A percentile compares a stretch with the other conserved stretches of the same genome.
phyloP scores from a whole-genome alignment of 1,284 basidiomycete species.

The Irpex sp. region DNA sequence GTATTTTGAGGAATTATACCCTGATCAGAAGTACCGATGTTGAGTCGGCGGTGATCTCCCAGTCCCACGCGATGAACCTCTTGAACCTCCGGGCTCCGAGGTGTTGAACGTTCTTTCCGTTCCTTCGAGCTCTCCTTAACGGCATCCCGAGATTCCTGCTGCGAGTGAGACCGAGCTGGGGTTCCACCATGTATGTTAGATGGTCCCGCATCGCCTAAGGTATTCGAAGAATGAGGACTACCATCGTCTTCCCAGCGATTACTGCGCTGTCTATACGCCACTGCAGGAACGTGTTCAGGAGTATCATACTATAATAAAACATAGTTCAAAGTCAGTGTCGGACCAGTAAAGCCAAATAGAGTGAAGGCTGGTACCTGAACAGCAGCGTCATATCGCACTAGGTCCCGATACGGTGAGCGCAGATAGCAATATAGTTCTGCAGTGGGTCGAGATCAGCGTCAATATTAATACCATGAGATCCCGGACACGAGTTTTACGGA shows the following conservation, averaged over 20 bases:
- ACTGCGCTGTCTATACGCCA: conserved; percentile 27
- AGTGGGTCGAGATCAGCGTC: conserved; percentile 5
- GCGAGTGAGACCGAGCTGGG: neutral
- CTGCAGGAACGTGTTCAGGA: conserved; percentile 33
- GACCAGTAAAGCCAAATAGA: conserved; percentile 2
- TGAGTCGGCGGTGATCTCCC: neutral
- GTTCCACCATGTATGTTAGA: conserved; percentile 17
- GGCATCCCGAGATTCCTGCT: neutral
- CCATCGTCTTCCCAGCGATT: conserved; percentile 35
- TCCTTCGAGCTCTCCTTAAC: neutral
- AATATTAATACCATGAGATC: neutral
- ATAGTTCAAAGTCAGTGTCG: conserved; percentile 3
- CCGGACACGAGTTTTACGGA: neutral
- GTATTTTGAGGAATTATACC: conserved; percentile 6
- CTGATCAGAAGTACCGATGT: neutral
- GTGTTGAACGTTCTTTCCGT: neutral
- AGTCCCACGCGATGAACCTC: neutral
- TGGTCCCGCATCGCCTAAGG: conserved; percentile 4
- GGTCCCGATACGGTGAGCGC: conserved; percentile 79
- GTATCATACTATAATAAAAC: conserved; percentile 47
- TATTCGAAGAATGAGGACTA: conserved; percentile 3
- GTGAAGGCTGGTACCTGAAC: conserved; percentile 58
- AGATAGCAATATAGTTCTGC: conserved; percentile 83
- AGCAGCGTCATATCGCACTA: conserved; percentile 76
- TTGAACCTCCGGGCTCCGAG: neutral